A percentile compares a stretch with the other conserved stretches of the same genome.
Evolutionary conservation across 2,329 filamentous ascomycete species (phyloP).

Genomic region (Neurospora sp.): DNA sequence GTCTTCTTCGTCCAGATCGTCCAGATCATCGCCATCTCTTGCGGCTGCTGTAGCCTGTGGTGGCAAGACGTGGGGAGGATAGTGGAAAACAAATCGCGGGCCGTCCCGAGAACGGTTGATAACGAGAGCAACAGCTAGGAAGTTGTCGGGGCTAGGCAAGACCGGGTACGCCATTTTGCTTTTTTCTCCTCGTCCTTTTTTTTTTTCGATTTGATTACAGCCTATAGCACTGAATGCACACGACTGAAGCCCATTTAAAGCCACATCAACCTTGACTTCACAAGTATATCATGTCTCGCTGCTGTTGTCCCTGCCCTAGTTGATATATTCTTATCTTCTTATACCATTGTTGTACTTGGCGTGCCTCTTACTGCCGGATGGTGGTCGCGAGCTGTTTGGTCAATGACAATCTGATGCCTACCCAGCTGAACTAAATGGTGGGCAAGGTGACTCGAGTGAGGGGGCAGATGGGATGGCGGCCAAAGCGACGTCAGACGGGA

Average conservation of each 20-base stretch:
- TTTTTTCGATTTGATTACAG: background rate
- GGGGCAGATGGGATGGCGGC: background rate
- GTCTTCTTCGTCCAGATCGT: conserved; percentile 35
- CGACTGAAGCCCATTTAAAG: background rate
- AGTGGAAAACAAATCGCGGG: conserved; percentile 77
- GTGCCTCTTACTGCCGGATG: background rate
- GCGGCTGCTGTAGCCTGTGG: conserved; percentile 22
- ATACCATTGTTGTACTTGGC: background rate
- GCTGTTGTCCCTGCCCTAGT: background rate
- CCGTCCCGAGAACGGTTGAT: conserved; percentile 67
- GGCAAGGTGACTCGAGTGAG: background rate
- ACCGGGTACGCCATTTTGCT: conserved; percentile 35
- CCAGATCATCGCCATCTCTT: conserved; percentile 23
- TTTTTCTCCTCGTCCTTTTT: background rate
- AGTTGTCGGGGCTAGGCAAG: conserved; percentile 43
- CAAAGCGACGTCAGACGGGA: background rate
- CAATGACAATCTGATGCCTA: background rate
- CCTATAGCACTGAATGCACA: background rate
- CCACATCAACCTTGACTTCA: background rate
- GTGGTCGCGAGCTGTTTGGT: background rate
- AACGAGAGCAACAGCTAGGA: conserved; percentile 63
- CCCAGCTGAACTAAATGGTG: background rate
- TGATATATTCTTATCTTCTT: background rate
- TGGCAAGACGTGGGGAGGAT: conserved; percentile 52
- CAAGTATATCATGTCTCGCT: background rate